A percentile compares a stretch with the other conserved stretches of the same genome.
Evolutionary conservation across 495 filamentous ascomycete species (phyloP).

Genomic region (Rostrohypoxylon terebratum): DNA sequence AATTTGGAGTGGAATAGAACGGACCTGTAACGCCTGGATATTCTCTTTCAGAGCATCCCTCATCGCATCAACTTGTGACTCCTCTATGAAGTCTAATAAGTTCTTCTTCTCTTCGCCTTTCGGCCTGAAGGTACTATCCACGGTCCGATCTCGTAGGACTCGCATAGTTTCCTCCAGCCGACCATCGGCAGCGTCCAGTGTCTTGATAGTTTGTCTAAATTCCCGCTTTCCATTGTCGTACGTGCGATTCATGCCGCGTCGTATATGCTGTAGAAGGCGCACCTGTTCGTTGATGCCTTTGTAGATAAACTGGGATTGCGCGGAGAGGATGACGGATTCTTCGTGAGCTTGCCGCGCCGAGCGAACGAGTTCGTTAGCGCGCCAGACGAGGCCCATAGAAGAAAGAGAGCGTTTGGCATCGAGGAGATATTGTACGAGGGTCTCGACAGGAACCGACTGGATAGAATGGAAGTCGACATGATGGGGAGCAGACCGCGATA

Average conservation of each 20-base stretch:
- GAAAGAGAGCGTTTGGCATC: slow-evolving; percentile 90
- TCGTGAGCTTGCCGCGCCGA: slow-evolving; percentile 80
- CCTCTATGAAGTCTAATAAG: slow-evolving; percentile 92
- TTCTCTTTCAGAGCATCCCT: slow-evolving; percentile 73
- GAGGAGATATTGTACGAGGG: slow-evolving; percentile 82
- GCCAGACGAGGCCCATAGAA: slow-evolving; percentile 84
- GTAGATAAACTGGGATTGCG: slow-evolving; percentile 81
- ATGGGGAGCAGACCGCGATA: slow-evolving; percentile 41
- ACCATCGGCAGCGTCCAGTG: slow-evolving; percentile 78
- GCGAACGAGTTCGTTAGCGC: slow-evolving; percentile 88
- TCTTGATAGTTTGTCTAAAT: slow-evolving; percentile 70
- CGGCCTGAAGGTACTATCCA: slow-evolving; percentile 79
- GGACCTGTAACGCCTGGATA: slow-evolving; percentile 67
- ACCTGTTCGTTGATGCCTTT: slow-evolving; percentile 79
- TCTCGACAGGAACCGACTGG: slow-evolving; percentile 68
- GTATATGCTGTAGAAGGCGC: slow-evolving; percentile 73
- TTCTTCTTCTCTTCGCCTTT: slow-evolving; percentile 73
- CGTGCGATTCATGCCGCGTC: slow-evolving; percentile 66
- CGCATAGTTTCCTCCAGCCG: slow-evolving; percentile 78
- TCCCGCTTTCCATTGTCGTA: slow-evolving; percentile 62
- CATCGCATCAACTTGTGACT: slow-evolving; percentile 76
- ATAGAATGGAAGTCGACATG: slow-evolving; percentile 28
- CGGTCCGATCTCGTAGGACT: slow-evolving; percentile 74
- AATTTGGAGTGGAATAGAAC: slow-evolving; percentile 1
- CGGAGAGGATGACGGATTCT: slow-evolving; percentile 79